Base-by-base conservation (phyloP, 805 yeast genomes). In the Barnettozyma californica region DNA sequence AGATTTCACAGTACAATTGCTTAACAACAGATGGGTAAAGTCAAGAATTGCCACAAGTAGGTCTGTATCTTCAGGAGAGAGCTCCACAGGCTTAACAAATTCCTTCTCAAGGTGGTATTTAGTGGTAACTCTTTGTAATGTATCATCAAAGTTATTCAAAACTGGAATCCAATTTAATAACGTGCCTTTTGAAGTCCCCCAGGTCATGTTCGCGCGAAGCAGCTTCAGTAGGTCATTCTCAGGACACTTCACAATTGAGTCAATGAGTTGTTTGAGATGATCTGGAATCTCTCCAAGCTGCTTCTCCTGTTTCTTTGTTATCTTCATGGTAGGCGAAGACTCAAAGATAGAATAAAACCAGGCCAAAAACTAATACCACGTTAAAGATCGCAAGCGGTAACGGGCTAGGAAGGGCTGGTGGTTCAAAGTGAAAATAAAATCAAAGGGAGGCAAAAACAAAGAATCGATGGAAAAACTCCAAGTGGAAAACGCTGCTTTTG, bases 101-200 rank as follows among this genome's bases (percentile, higher is more conserved):
- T 74, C 75, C 13, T 71, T 70, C 33, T 69, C 73, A 46, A 82
- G 64, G 31, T 63, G 66, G 58, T 87, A 84, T 51, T 78, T 78
- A 8, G 66, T 66, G 14, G 85, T 75, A 20, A 76, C 68, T 4
- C 59, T 56, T 45, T 81, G 85, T 46, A 87, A 68, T 7, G 87
- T 73, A 11, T 70, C 74, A 61, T 91, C 97, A 59, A 91, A 80
- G 56, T 83, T 72, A 63, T 89, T 85, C 56, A 92, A 69, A 1
- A 87, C 80, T 0, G 84, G 76, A 26, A 87, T 77, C 94, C 96
- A 91, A 50, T 82, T 83, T 51, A 75, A 76, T 31, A 92, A 65
- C 56, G 87, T 85, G 34, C 85, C 87, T 51, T 80, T 71, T 9
- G 88, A 83, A 21, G 82, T 68, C 27, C 75, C 76, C 89, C 89